A percentile compares a stretch with the other conserved stretches of the same genome.
phyloP scores from a whole-genome alignment of 768 basidiomycete genomes.

The Candolleomyces aberdarensis region DNA sequence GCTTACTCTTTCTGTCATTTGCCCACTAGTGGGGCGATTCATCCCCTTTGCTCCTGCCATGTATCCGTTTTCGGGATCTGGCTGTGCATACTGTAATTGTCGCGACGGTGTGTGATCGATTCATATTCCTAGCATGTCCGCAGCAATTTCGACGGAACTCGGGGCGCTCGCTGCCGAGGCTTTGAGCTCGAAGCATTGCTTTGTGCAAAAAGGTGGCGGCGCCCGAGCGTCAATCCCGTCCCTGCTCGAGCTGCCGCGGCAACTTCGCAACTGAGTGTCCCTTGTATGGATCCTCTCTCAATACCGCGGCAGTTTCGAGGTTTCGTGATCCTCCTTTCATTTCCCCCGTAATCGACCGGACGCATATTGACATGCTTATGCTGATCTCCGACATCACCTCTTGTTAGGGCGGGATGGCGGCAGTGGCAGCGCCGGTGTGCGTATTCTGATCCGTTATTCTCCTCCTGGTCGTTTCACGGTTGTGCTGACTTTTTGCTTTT shows the following conservation, averaged over 20 bases:
- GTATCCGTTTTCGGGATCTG: constrained; percentile 61
- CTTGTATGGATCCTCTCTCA: too few species aligned
- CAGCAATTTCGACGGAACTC: too few species aligned
- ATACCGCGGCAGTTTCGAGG: too few species aligned
- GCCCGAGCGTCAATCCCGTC: too few species aligned
- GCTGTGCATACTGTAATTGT: constrained; percentile 59
- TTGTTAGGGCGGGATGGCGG: constrained; percentile 39
- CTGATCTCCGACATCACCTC: constrained; percentile 2
- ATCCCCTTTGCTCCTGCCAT: constrained; percentile 58
- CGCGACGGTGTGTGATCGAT: constrained; percentile 46
- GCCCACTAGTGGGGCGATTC: constrained; percentile 57
- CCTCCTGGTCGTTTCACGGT: neutral
- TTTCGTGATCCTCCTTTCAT: too few species aligned
- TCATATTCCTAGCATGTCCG: neutral
- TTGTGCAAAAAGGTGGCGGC: too few species aligned
- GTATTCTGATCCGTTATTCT: constrained; percentile 8
- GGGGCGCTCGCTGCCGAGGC: too few species aligned
- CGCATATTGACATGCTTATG: constrained; percentile 3
- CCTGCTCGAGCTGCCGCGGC: too few species aligned
- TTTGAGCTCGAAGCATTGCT: too few species aligned
- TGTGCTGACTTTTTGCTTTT: too few species aligned
- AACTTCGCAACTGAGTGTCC: too few species aligned
- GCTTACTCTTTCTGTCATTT: neutral
- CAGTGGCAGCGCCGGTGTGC: constrained; percentile 39
- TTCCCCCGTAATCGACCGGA: too few species aligned